phyloP scores from a whole-genome alignment of 495 filamentous ascomycete species.

The Neurospora tetraspora region DNA sequence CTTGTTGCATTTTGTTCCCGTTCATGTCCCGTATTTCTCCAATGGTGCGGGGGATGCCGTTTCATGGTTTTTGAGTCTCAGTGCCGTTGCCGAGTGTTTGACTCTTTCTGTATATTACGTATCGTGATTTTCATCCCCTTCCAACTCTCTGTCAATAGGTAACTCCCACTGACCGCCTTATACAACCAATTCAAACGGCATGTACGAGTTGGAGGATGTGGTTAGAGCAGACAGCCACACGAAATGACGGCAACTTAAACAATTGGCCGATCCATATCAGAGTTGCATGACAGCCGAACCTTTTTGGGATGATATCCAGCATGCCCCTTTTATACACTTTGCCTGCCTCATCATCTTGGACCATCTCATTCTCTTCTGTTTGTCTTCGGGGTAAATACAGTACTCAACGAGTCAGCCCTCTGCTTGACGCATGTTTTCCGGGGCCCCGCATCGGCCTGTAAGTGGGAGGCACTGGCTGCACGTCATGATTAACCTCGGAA shows the following conservation, averaged over 20 bases:
- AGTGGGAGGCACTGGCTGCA: too few species aligned
- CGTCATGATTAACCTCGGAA: background rate
- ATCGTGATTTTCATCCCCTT: background rate
- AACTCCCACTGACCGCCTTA: background rate
- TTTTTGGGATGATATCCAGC: background rate
- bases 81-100: background rate
- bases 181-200: background rate
- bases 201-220: background rate
- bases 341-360: too few species aligned
- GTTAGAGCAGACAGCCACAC: background rate
- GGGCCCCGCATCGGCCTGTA: background rate
- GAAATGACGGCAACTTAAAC: background rate
- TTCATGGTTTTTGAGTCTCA: too few species aligned
- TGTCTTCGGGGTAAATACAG: background rate
- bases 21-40: background rate
- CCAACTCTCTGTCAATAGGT: background rate
- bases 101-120: background rate
- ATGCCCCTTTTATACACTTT: background rate
- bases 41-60: background rate
- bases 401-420: background rate
- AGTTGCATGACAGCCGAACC: background rate
- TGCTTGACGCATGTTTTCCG: background rate
- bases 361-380: background rate
- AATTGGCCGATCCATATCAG: background rate
- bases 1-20: background rate